Conservation (phyloP, 805 yeast genomes). For the Metschnikowia cerradonensis region DNA sequence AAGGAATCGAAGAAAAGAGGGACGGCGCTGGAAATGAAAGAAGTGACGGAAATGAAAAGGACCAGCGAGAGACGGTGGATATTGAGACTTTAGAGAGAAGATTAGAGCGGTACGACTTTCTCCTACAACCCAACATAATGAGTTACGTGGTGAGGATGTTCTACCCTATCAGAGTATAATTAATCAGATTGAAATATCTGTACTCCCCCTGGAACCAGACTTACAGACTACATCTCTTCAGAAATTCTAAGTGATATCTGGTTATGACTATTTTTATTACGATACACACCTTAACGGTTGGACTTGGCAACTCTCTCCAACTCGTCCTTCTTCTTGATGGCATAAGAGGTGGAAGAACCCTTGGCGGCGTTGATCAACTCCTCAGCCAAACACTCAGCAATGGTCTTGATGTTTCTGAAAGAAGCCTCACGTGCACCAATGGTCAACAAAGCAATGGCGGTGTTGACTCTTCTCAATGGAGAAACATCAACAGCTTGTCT, state of each 20-base stretch:
- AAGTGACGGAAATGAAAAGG: neutral
- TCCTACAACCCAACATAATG: slow-evolving; percentile 5
- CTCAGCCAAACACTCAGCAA: slow-evolving; percentile 99
- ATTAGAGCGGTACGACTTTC: slow-evolving; percentile 11
- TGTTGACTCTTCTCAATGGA: slow-evolving; percentile 99
- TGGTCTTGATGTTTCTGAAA: slow-evolving; percentile 99
- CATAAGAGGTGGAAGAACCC: slow-evolving; percentile 99
- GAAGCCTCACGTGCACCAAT: slow-evolving; percentile 99
- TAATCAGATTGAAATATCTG: too few relatives aligned
- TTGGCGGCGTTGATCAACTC: slow-evolving; percentile 99
- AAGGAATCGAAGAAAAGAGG: neutral
- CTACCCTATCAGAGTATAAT: slow-evolving; percentile 15
- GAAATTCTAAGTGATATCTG: neutral
- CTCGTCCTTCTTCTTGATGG: slow-evolving; percentile 99
- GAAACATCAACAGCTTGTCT: slow-evolving; percentile 99
- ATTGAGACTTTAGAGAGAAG: slow-evolving; percentile 6
- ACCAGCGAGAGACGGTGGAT: neutral
- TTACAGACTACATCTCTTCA: too few relatives aligned
- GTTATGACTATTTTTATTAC: slow-evolving; percentile 25
- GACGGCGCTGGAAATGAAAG: neutral
- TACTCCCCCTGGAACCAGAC: too few relatives aligned
- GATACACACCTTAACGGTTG: slow-evolving; percentile 78
- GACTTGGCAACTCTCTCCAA: slow-evolving; percentile 99
- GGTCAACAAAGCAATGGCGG: slow-evolving; percentile 96
- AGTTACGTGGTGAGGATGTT: slow-evolving; percentile 12